These are phyloP conservation scores for Alternaria novae-zelandiae DNA, from an alignment of 2,329 filamentous ascomycete genomes.

Conservation along the genomic window DNA sequence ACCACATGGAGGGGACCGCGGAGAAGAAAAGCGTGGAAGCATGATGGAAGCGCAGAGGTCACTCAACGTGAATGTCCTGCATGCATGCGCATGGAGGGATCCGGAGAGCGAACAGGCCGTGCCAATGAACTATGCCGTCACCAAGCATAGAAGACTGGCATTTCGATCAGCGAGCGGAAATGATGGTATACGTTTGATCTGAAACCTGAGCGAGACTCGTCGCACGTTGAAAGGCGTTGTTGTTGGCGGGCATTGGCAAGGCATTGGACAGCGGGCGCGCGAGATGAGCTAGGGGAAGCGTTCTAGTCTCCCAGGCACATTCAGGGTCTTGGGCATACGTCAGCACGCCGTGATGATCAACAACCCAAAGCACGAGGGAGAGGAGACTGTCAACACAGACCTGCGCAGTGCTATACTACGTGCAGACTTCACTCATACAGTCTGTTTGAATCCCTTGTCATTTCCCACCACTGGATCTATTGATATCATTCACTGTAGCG, in stretches of 20 bases:
- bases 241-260: not conserved
- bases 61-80: not conserved
- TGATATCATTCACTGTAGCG: not conserved
- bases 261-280: not conserved
- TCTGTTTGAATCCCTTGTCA: not conserved
- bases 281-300: constrained; percentile 3
- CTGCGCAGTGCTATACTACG: not conserved
- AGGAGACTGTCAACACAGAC: not conserved
- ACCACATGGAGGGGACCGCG: not conserved
- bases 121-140: not conserved
- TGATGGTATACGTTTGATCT: not conserved
- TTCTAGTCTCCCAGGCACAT: not conserved
- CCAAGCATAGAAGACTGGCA: not conserved
- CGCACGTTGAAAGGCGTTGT: not conserved
- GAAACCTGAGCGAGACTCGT: not conserved
- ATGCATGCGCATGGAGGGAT: not conserved
- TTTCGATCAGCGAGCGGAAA: not conserved
- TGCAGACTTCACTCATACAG: not conserved
- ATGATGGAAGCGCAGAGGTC: not conserved
- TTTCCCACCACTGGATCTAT: not conserved
- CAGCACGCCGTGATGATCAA: constrained; percentile 15
- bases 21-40: not conserved
- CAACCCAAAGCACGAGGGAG: constrained; percentile 4
- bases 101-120: not conserved
- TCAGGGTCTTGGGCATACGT: constrained; percentile 15